These are phyloP conservation scores for Gaillardinia entomophila DNA, from an alignment of 805 yeast genomes.

Conservation along the genomic window DNA sequence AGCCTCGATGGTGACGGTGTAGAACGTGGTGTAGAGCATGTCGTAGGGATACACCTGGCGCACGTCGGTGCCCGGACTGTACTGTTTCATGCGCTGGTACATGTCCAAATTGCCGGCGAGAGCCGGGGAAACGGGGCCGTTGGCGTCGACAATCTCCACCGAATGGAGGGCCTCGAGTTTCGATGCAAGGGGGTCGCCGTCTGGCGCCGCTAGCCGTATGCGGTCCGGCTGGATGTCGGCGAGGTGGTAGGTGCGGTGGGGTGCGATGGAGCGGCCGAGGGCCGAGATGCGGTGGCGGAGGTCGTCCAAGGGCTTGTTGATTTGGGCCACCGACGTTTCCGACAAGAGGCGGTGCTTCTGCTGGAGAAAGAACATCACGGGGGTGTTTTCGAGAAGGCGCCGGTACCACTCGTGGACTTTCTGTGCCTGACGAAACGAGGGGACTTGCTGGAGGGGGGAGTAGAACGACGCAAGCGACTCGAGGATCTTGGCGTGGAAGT, in stretches of 20 bases:
- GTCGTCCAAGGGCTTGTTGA: conserved; percentile 14
- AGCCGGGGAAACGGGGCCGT: neutral
- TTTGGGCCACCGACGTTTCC: conserved; percentile 13
- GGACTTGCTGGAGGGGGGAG: conserved; percentile 12
- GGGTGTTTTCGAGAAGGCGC: conserved; percentile 20
- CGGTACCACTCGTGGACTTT: conserved; percentile 26
- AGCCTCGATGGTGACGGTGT: conserved; percentile 25
- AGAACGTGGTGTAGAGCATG: conserved; percentile 17
- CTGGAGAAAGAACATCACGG: conserved; percentile 22
- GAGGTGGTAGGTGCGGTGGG: too few species aligned
- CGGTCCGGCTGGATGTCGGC: too few species aligned
- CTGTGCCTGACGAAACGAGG: conserved; percentile 3
- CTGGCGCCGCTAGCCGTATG: conserved; percentile 2
- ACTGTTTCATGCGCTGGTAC: conserved; percentile 1
- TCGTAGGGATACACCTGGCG: conserved; percentile 23
- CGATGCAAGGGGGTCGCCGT: neutral
- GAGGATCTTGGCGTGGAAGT: conserved; percentile 19
- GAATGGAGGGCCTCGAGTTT: neutral
- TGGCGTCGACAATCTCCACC: conserved; percentile 1
- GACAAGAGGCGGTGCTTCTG: conserved; percentile 23
- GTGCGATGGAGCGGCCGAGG: too few species aligned
- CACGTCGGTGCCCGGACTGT: conserved; percentile 3
- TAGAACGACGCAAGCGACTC: conserved; percentile 20
- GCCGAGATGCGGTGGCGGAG: conserved; percentile 7
- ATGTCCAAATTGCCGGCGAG: neutral